A percentile compares a stretch with the other conserved stretches of the same genome.
phyloP scores from a whole-genome alignment of 148 eudicot species.

The Chenopodium formosanum region DNA sequence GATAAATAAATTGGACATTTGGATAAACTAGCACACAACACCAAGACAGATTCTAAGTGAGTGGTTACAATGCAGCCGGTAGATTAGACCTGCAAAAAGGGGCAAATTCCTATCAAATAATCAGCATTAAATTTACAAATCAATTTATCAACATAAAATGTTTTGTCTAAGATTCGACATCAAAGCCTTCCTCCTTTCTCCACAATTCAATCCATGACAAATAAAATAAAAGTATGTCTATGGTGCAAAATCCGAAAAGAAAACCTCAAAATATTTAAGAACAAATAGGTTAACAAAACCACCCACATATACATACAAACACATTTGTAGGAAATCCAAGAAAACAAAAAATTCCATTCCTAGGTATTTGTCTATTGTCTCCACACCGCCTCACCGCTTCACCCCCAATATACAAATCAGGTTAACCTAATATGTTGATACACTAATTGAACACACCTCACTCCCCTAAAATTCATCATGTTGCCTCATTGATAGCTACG shows the following conservation, averaged over 20 bases:
- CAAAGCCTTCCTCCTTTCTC: no score
- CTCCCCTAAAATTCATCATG: neutral
- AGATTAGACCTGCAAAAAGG: neutral
- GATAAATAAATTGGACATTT: slow-evolving; percentile 41
- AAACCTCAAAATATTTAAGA: neutral
- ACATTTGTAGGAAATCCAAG: no score
- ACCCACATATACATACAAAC: neutral
- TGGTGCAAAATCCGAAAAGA: no score
- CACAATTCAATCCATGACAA: neutral
- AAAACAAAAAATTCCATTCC: neutral
- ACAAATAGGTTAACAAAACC: neutral
- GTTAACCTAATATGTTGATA: no score
- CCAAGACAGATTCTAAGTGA: slow-evolving; percentile 20
- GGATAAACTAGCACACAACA: slow-evolving; percentile 16
- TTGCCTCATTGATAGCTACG: neutral
- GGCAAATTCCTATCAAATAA: neutral
- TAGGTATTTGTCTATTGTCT: neutral
- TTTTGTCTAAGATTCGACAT: neutral
- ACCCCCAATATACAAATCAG: neutral
- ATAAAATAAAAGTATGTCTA: neutral
- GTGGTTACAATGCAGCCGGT: slow-evolving; percentile 21
- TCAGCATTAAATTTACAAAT: slow-evolving; percentile 9
- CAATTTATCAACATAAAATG: slow-evolving; percentile 5
- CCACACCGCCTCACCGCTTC: neutral
- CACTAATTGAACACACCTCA: neutral